phyloP scores from a whole-genome alignment of 2,329 filamentous ascomycete species.

The Diaporthe velutina region DNA sequence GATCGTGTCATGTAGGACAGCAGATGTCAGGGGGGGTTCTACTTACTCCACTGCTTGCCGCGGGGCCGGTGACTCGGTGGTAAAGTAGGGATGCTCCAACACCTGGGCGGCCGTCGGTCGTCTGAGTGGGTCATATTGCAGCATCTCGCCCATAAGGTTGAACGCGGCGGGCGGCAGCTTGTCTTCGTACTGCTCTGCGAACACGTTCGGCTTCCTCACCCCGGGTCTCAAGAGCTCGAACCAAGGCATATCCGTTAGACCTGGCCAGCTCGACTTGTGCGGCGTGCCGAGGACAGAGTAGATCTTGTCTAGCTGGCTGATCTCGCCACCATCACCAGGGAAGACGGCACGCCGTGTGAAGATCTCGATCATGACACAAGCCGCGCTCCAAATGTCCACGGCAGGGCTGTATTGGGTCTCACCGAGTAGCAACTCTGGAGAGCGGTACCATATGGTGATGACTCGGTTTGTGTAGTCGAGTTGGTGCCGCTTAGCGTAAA shows the following conservation, averaged over 20 bases:
- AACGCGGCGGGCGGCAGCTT: conserved; percentile 84
- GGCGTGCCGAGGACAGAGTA: conserved; percentile 93
- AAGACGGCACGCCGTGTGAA: conserved; percentile 96
- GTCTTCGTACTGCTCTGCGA: conserved; percentile 86
- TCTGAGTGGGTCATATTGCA: conserved; percentile 87
- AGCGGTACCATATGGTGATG: conserved; percentile 98
- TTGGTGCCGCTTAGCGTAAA: conserved; percentile 92
- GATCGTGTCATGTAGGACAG: conserved; percentile 28
- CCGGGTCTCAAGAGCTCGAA: conserved; percentile 90
- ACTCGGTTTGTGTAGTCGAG: conserved; percentile 98
- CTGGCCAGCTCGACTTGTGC: conserved; percentile 86
- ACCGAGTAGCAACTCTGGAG: conserved; percentile 89
- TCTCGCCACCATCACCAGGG: conserved; percentile 94
- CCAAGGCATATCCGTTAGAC: conserved; percentile 94
- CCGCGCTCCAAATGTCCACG: conserved; percentile 96
- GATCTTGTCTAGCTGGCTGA: conserved; percentile 97
- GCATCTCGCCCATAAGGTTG: conserved; percentile 86
- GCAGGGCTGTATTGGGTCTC: conserved; percentile 92
- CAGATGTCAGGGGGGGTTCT: not conserved
- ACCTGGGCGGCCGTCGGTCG: conserved; percentile 88
- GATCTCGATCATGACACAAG: conserved; percentile 96
- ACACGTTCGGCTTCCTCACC: conserved; percentile 78
- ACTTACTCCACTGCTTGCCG: conserved; percentile 86
- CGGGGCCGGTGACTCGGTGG: conserved; percentile 80
- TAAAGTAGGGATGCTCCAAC: conserved; percentile 90